A percentile compares a stretch with the other conserved stretches of the same genome.
Evolutionary conservation across 305 asterid genomes (phyloP).

Genomic region (Fraxinus ornus): DNA sequence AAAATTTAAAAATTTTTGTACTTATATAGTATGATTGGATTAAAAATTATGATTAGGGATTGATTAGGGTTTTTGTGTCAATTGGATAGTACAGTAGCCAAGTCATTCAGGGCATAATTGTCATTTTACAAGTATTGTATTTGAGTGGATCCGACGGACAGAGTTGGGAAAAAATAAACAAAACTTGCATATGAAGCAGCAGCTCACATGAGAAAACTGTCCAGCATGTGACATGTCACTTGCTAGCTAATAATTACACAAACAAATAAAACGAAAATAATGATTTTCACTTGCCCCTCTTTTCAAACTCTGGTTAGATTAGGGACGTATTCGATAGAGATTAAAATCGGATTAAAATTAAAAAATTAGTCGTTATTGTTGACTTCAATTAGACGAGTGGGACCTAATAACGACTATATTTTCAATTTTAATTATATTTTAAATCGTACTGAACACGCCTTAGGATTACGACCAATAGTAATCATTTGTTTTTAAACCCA

Average conservation of each 20-base stretch:
- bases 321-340: no score
- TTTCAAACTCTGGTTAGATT: not conserved
- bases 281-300: not conserved
- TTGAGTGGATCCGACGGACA: conserved; percentile 24
- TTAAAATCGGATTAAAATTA: no score
- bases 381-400: no score
- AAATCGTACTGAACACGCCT: no score
- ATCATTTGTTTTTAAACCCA: not conserved
- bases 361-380: no score
- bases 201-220: conserved; percentile 39
- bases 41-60: no score
- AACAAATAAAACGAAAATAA: not conserved
- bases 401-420: no score
- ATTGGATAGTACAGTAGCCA: not conserved
- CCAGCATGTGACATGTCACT: conserved; percentile 46
- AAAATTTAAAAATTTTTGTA: no score
- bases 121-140: conserved; percentile 10
- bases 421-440: no score
- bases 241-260: conserved; percentile 17
- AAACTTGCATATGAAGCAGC: conserved; percentile 27
- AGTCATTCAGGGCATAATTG: conserved; percentile 23
- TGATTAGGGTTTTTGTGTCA: conserved; percentile 19
- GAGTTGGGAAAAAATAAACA: conserved; percentile 25
- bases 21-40: not conserved
- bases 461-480: no score